Evolutionary conservation across 163 green algal species (phyloP).

Genomic region (Prototheca wickerhamii): DNA sequence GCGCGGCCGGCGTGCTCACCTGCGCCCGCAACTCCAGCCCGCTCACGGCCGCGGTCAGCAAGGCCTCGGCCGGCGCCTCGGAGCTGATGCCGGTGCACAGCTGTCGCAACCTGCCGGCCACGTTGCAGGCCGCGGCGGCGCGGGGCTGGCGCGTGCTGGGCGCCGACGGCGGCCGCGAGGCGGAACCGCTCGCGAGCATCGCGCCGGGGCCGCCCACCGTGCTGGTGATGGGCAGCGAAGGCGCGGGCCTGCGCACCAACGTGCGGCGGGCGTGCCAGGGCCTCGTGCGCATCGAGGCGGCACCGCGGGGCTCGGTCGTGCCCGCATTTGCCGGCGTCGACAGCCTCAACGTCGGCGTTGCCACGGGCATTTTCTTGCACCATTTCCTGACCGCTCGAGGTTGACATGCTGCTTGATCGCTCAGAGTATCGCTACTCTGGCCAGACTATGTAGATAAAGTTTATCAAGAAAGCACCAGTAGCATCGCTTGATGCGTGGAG

Average conservation of each 20-base stretch:
- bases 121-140: constrained; percentile 45
- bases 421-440: no score
- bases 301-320: neutral
- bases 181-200: constrained; percentile 20
- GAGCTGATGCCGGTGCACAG: constrained; percentile 67
- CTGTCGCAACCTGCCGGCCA: constrained; percentile 59
- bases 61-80: constrained; percentile 77
- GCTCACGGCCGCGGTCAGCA: constrained; percentile 71
- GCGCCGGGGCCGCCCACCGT: constrained; percentile 50
- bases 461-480: no score
- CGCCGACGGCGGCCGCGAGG: constrained; percentile 15
- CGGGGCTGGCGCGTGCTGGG: constrained; percentile 77
- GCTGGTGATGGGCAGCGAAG: constrained; percentile 81
- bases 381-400: constrained; percentile 35
- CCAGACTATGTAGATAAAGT: no score
- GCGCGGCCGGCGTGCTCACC: constrained; percentile 70
- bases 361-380: constrained; percentile 86
- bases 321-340: constrained; percentile 47
- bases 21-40: constrained; percentile 79
- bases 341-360: constrained; percentile 92
- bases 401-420: neutral
- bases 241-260: constrained; percentile 71
- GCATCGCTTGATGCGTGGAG: no score
- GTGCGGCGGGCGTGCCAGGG: constrained; percentile 64
- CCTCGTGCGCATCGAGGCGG: constrained; percentile 21